Evolutionary conservation across 805 yeast species (phyloP), one percentile per base, ranked within the genome.

Genomic region (Ogataea sp.): DNA sequence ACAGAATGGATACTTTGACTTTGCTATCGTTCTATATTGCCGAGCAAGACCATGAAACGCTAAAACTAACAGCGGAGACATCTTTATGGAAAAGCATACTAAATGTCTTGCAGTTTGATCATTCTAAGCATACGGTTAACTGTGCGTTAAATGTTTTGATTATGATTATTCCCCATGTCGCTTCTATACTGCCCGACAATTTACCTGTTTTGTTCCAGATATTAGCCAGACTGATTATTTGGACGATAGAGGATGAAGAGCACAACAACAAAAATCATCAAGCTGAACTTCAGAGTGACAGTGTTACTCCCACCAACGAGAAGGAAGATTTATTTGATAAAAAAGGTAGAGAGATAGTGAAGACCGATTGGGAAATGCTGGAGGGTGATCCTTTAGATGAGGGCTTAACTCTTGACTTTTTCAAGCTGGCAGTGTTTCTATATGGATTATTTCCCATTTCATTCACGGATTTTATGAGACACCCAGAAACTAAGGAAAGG

Each of bases 171-270:
- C 52, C 55, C 2, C 44, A 46, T 30, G 23, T 48, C 0, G 61
- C 68, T 41, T 50, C 53, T n/a, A 50, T 53, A 21, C 45, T 72
- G 2, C 48, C 56, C 2, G 25, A 43, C 0, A 52, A 56, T 30
- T 43, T 75, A 10, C 66, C 71, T 0, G 67, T 65, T 27, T 43
- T 78, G 3, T 61, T 72, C 36, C 60, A 69, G 0, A 53, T 73
- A 2, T 70, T 66, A 43, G 59, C 73, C 4, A 52, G 82, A 29
- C 47, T 72, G 4, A 55, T 63, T 20, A 56, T 67, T 40, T 66
- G 71, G 72, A 39, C 37, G 10, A 18, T 9, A 20, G 33, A n/a
- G 4, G 20, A 20, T 7, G 8, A 9, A n/a, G 16, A 33, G 27
- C n/a, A n/a, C 11, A 16, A 23, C 17, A 29, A 8, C 39, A 30